Evolutionary conservation across 2,329 filamentous ascomycete species (phyloP).

Genomic region (Diaporthe citri): DNA sequence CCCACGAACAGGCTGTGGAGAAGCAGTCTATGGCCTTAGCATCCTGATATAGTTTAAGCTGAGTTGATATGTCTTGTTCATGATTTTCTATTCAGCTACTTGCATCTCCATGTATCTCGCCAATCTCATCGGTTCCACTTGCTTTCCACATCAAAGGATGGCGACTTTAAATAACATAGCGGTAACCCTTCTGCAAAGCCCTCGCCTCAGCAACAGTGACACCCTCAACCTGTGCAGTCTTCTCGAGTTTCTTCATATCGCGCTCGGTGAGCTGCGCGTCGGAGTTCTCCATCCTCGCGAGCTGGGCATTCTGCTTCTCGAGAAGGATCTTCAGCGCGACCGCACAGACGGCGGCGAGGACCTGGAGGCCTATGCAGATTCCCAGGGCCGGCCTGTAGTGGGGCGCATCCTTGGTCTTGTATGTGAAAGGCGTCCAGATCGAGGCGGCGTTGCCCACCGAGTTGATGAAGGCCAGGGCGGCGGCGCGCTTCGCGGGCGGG

Average conservation of each 20-base stretch:
- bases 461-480: constrained; percentile 68
- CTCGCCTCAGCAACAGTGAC: constrained; percentile 63
- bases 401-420: constrained; percentile 53
- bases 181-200: constrained; percentile 65
- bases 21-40: neutral
- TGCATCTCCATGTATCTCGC: neutral
- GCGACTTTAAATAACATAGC: constrained; percentile 59
- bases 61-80: neutral
- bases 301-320: constrained; percentile 56
- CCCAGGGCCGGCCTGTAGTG: constrained; percentile 56
- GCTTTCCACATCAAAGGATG: neutral
- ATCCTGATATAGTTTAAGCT: neutral
- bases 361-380: constrained; percentile 54
- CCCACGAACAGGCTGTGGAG: neutral
- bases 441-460: constrained; percentile 64
- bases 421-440: constrained; percentile 66
- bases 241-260: constrained; percentile 60
- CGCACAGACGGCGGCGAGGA: constrained; percentile 51
- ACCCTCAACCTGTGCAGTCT: constrained; percentile 64
- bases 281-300: constrained; percentile 63
- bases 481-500: constrained; percentile 66
- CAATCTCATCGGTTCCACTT: neutral
- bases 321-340: constrained; percentile 54
- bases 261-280: constrained; percentile 58
- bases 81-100: neutral